Evolutionary conservation across 208 protist species (phyloP).

Genomic region (Trypanosoma grayi): DNA sequence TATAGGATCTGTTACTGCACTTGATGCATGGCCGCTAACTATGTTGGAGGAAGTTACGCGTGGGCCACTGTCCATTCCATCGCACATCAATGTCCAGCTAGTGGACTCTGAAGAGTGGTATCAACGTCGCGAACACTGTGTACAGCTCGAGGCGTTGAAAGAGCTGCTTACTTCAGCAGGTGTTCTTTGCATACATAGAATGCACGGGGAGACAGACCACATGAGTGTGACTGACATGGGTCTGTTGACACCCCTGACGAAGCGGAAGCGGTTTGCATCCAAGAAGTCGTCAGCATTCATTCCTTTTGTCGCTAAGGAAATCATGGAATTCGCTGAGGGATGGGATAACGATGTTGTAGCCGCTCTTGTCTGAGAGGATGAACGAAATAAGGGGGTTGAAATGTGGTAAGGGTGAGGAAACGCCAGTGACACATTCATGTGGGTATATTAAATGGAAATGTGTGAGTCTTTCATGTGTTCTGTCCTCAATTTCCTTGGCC

Average conservation of each 20-base stretch:
- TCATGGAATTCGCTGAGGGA: conserved; percentile 10
- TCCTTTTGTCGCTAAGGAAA: conserved; percentile 12
- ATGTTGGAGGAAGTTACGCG: neutral
- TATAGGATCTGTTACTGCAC: conserved; percentile 6
- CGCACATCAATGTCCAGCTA: conserved; percentile 7
- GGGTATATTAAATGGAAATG: no score
- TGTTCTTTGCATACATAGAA: neutral
- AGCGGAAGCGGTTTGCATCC: conserved; percentile 10
- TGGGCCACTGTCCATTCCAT: neutral
- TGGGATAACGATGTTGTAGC: no score
- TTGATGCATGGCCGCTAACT: conserved; percentile 9
- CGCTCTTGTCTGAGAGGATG: no score
- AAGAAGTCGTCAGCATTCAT: conserved; percentile 20
- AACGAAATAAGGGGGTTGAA: no score
- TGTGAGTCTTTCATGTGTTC: no score
- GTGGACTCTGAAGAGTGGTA: conserved; percentile 20
- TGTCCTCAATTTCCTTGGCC: no score
- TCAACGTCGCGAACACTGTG: neutral
- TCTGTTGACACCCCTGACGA: conserved; percentile 5
- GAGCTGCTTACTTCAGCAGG: neutral
- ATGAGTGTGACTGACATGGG: conserved; percentile 21
- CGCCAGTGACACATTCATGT: no score
- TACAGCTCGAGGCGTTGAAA: conserved; percentile 1
- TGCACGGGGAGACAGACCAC: conserved; percentile 7
- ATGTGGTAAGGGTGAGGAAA: no score